These are phyloP conservation scores for Cerrena zonata DNA, from an alignment of 1,284 basidiomycete species.

Conservation along the genomic window DNA sequence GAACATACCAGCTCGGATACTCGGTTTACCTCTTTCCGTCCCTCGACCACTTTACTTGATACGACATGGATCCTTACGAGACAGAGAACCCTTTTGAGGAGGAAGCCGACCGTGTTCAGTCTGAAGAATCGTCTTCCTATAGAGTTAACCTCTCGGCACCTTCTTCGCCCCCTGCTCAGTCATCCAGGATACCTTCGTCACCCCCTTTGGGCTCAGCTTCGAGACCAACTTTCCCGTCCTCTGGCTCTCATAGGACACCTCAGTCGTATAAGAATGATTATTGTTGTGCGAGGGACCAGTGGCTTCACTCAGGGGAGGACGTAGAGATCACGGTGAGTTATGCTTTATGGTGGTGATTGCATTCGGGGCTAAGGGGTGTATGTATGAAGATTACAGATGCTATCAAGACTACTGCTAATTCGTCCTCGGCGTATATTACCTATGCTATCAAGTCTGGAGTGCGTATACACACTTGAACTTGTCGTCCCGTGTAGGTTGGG, in stretches of 20 bases:
- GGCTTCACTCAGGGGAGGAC: slow-evolving; percentile 75
- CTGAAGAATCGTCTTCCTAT: slow-evolving; percentile 60
- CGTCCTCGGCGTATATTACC: slow-evolving; percentile 85
- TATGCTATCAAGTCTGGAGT: slow-evolving; percentile 92
- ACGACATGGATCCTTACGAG: slow-evolving; percentile 61
- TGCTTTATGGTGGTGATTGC: slow-evolving; percentile 6
- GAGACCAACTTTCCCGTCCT: slow-evolving; percentile 49
- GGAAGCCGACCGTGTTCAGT: slow-evolving; percentile 52
- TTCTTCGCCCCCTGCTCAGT: slow-evolving; percentile 48
- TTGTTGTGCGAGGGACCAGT: slow-evolving; percentile 67
- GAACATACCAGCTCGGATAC: too few species aligned
- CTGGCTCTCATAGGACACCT: slow-evolving; percentile 46
- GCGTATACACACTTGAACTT: slow-evolving; percentile 30
- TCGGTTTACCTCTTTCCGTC: too few species aligned
- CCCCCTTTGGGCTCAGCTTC: slow-evolving; percentile 32
- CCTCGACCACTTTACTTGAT: neutral
- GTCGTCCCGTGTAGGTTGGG: slow-evolving; percentile 10
- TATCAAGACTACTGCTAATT: slow-evolving; percentile 86
- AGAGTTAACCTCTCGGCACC: slow-evolving; percentile 60
- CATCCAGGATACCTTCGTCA: slow-evolving; percentile 22
- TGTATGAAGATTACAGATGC: slow-evolving; percentile 79
- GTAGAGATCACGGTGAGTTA: slow-evolving; percentile 68
- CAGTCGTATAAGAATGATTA: slow-evolving; percentile 63
- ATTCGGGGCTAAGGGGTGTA: neutral
- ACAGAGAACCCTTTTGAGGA: slow-evolving; percentile 78